A percentile compares a stretch with the other conserved stretches of the same genome.
Conservation (phyloP, 208 protist species). For the Leishmania tropica region DNA sequence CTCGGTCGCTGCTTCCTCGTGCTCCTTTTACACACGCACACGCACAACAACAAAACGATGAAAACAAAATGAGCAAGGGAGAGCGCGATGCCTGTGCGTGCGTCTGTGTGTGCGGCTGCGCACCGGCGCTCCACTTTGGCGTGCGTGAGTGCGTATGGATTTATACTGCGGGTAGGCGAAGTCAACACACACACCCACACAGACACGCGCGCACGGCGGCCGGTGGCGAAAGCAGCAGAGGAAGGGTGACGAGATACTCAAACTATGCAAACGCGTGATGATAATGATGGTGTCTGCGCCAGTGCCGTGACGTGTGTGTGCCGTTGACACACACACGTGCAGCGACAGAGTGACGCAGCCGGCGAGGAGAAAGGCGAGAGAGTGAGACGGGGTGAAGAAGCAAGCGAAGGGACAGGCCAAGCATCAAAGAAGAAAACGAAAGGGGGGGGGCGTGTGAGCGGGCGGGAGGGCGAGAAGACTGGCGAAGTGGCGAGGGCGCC, state of each 20-base stretch:
- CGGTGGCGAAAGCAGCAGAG: not conserved
- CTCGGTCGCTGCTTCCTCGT: not conserved
- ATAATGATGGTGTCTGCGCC: not conserved
- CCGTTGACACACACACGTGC: too few relatives aligned
- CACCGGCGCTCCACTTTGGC: not conserved
- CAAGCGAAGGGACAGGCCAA: not conserved
- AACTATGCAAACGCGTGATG: not conserved
- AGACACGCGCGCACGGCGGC: too few relatives aligned
- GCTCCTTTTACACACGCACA: not conserved
- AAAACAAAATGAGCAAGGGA: not conserved
- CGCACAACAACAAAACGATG: not conserved
- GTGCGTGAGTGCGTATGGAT: not conserved
- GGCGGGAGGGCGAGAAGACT: not conserved
- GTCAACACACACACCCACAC: not conserved
- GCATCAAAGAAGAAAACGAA: not conserved
- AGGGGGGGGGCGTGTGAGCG: too few relatives aligned
- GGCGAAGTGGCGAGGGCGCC: not conserved
- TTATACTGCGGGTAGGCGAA: not conserved
- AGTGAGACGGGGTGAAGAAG: not conserved
- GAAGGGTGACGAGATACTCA: not conserved
- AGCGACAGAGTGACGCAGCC: not conserved
- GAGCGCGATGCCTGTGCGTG: not conserved
- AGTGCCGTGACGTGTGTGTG: not conserved
- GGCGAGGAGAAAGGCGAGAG: not conserved
- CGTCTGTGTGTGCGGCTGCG: not conserved